Evolutionary conservation across 2,329 filamentous ascomycete genomes (phyloP).

Genomic region (Sodiomyces alkalinus): DNA sequence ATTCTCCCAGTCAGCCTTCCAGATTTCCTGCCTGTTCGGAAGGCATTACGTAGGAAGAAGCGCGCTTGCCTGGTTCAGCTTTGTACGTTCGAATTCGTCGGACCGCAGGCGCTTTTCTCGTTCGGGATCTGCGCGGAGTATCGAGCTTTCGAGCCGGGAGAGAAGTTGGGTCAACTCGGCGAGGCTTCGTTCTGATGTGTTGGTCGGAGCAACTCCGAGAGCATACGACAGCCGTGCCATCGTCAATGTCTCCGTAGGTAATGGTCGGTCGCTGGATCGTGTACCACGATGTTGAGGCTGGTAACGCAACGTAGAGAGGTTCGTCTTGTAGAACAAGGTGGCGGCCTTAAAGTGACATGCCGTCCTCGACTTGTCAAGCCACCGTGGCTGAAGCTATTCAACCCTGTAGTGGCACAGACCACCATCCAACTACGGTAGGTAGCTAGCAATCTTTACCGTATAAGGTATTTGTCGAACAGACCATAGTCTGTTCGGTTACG

Average conservation of each 20-base stretch:
- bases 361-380: constrained; percentile 6
- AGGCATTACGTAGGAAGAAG: not conserved
- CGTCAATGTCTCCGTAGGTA: no score
- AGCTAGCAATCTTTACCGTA: no score
- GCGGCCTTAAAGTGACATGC: constrained; percentile 3
- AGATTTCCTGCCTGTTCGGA: not conserved
- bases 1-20: not conserved
- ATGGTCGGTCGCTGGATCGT: no score
- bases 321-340: no score
- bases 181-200: constrained; percentile 14
- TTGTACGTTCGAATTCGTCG: constrained; percentile 48
- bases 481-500: no score
- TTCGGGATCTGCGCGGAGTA: constrained; percentile 47
- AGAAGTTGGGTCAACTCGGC: constrained; percentile 49
- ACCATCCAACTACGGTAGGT: no score
- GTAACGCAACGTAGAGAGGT: no score
- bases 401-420: no score
- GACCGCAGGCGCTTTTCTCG: constrained; percentile 39
- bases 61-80: constrained; percentile 20
- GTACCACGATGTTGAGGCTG: no score
- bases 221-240: constrained; percentile 7
- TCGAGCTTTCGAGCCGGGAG: constrained; percentile 45
- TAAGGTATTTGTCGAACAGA: no score
- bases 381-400: constrained; percentile 10
- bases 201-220: constrained; percentile 1